Percentiles rank a stretch among this genome's conserved stretches.
These are phyloP conservation scores for Galerina marginata DNA, from an alignment of 768 basidiomycete species.

Conservation along the genomic window DNA sequence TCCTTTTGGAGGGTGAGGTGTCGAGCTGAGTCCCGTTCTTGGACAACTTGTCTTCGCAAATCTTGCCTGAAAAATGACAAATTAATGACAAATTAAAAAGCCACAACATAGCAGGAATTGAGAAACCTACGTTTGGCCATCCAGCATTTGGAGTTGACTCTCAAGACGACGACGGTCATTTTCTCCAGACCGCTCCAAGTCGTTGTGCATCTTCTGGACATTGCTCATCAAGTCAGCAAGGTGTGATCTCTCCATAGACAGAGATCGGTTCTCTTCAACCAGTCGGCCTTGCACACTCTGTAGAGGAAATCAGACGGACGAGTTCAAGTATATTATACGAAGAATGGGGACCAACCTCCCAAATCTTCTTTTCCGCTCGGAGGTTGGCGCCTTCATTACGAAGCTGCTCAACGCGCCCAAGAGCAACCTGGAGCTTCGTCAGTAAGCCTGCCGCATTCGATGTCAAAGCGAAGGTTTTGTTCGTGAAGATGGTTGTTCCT, in stretches of 20 bases:
- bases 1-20: constrained; percentile 82
- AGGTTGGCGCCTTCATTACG: constrained; percentile 88
- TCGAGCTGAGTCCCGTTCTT: constrained; percentile 78
- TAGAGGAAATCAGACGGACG: background rate
- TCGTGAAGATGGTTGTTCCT: constrained; percentile 78
- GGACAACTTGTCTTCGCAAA: constrained; percentile 65
- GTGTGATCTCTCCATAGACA: constrained; percentile 82
- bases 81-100: background rate
- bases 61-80: constrained; percentile 61
- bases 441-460: constrained; percentile 70
- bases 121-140: constrained; percentile 72
- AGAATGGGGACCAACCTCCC: constrained; percentile 69
- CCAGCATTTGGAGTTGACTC: constrained; percentile 76
- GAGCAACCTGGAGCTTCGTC: constrained; percentile 71
- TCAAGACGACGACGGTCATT: constrained; percentile 86
- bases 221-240: constrained; percentile 88
- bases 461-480: constrained; percentile 75
- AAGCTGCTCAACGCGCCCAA: constrained; percentile 71
- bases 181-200: constrained; percentile 81
- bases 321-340: background rate
- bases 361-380: constrained; percentile 91
- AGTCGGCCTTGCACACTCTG: constrained; percentile 83
- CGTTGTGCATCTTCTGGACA: constrained; percentile 89
- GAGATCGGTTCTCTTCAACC: constrained; percentile 81
- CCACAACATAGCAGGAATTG: background rate